Evolutionary conservation across 2,329 filamentous ascomycete species (phyloP).

Genomic region (Pezicula radicicola): DNA sequence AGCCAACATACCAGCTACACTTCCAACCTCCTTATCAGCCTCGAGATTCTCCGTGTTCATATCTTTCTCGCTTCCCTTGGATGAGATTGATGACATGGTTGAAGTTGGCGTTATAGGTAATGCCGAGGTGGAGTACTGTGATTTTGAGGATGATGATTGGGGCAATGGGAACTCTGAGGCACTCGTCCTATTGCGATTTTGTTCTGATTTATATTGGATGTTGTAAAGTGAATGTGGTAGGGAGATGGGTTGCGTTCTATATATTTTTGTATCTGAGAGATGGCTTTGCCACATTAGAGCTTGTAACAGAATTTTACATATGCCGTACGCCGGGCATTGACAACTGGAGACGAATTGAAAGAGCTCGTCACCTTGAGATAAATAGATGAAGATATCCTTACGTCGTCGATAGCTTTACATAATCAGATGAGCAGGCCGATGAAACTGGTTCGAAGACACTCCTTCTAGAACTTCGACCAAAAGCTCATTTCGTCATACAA

Average conservation of each 20-base stretch:
- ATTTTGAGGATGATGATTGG: no score
- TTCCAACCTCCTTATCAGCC: background rate
- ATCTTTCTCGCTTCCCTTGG: background rate
- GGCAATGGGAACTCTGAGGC: background rate
- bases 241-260: background rate
- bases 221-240: background rate
- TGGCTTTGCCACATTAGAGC: background rate
- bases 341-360: background rate
- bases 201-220: background rate
- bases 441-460: no score
- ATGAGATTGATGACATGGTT: background rate
- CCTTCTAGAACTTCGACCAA: no score
- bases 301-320: no score
- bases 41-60: background rate
- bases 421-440: background rate
- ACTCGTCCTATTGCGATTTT: background rate
- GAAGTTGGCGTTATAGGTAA: background rate
- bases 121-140: no score
- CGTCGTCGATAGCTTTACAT: conserved; percentile 7
- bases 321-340: background rate
- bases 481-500: no score
- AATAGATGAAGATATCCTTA: background rate
- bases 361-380: background rate
- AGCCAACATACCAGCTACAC: background rate
- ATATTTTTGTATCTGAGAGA: background rate